Conservation (phyloP, 2,329 filamentous ascomycete species). For the Arthrocladium fulminans region DNA sequence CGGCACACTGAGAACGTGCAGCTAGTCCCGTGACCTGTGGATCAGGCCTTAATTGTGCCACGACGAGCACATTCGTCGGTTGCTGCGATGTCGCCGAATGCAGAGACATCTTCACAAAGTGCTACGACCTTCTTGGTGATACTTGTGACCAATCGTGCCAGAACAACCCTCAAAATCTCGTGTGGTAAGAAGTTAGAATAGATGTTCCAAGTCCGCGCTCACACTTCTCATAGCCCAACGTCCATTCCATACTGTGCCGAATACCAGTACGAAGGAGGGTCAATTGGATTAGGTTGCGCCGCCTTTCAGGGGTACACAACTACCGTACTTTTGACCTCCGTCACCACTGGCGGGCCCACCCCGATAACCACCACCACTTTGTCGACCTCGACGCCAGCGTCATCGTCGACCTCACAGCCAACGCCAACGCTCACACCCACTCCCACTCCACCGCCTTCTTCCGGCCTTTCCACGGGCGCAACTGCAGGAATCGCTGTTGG, state of each 20-base stretch:
- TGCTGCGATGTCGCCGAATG: conserved; percentile 5
- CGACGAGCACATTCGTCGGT: conserved; percentile 8
- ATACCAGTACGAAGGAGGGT: conserved; percentile 9
- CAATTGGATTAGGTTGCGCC: conserved; percentile 9
- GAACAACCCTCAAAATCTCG: conserved; percentile 8
- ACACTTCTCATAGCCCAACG: neutral
- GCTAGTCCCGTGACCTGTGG: conserved; percentile 3
- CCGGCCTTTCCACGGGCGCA: conserved; percentile 2
- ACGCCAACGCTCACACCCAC: too few species aligned
- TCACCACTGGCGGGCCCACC: neutral
- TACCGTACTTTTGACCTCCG: conserved; percentile 1
- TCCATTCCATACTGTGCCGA: conserved; percentile 6
- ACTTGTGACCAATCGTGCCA: conserved; percentile 5
- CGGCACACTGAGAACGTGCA: neutral
- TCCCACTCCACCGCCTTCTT: neutral
- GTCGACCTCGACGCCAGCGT: neutral
- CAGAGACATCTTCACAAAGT: conserved; percentile 4
- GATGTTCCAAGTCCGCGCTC: neutral
- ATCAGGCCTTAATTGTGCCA: conserved; percentile 1
- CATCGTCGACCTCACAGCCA: too few species aligned
- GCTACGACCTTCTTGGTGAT: conserved; percentile 9
- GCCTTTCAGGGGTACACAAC: conserved; percentile 4
- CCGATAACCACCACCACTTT: neutral
- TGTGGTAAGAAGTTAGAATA: conserved; percentile 2
- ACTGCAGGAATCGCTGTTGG: conserved; percentile 8